Evolutionary conservation across 441 rosid genomes (phyloP).

Genomic region (Erodium moschatum): DNA sequence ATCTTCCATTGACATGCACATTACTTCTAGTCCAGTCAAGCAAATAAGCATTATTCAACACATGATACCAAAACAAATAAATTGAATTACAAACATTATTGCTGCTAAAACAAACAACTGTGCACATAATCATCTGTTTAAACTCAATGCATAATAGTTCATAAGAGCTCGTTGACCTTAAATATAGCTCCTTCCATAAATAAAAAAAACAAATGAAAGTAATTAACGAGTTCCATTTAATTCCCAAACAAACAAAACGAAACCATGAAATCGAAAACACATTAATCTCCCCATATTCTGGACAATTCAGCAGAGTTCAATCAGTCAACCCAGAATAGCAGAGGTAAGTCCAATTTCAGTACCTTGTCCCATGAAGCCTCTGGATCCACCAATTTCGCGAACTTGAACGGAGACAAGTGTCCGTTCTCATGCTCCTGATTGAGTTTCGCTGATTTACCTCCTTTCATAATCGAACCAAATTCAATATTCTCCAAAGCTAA

Average conservation of each 20-base stretch:
- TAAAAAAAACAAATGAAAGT: no score
- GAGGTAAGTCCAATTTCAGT: not conserved
- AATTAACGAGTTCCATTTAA: not conserved
- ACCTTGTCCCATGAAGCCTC: slow-evolving; percentile 22
- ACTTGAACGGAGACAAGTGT: slow-evolving; percentile 58
- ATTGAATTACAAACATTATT: no score
- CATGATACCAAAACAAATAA: not conserved
- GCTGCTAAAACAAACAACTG: not conserved
- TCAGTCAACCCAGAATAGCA: not conserved
- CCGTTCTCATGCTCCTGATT: slow-evolving; percentile 24
- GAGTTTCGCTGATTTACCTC: not conserved
- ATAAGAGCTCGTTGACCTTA: not conserved
- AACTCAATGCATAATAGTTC: not conserved
- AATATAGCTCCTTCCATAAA: not conserved
- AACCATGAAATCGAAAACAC: not conserved
- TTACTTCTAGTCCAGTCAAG: no score
- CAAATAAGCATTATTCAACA: not conserved
- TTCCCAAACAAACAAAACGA: no score
- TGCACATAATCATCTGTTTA: no score
- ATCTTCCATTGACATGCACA: no score
- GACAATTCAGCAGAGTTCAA: not conserved
- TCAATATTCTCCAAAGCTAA: not conserved
- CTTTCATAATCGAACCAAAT: not conserved
- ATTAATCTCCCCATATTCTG: slow-evolving; percentile 65
- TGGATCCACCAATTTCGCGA: slow-evolving; percentile 71